Base-by-base conservation (phyloP, 495 filamentous ascomycete species). In the Aspergillus hancockii region DNA sequence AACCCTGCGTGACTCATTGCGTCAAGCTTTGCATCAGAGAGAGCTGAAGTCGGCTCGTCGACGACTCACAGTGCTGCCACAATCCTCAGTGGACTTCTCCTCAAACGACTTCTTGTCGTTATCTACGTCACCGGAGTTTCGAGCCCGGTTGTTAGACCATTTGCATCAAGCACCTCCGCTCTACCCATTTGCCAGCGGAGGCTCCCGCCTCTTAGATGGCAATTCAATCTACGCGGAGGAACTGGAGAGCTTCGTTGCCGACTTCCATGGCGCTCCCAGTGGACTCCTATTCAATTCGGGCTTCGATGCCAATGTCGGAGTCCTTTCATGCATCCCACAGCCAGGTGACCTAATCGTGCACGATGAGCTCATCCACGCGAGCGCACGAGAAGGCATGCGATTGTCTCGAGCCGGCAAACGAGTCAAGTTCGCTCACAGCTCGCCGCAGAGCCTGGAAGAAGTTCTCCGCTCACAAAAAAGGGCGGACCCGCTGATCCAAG, bases 211-310 rank as follows among this genome's bases (percentile, higher is more conserved):
- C 0, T 54, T 79, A 19, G 75, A 92, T 68, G 90, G 90, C 6
- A 93, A 92, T 71, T 88, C 84, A 0, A 34, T 62, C 0, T 87
- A 85, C 60, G 82, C 84, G 0, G 87, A 90, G 62, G 62, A 73
- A 0, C 75, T 93, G 3, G 90, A 93, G 65, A 57, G 57, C 0
- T 78, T 78, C 13, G 85, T 93, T 53, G 87, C 90, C 0, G 53
- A 59, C 0, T 91, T 91, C 62, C 88, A 92, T 58, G 60, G 75
- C n/a, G 88, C 88, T 0, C 74, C 77, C 0, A 72, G 80, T 0
- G 90, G 79, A 0, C 74, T 93, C n/a, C 71, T 94, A 3, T 91
- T 90, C 70, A 90, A 88, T 63, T 91, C 88, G 3, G 90, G 88
- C 7, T 91, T 82, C 68, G 89, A 92, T 63, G 90, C 89, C 14